A percentile compares a stretch with the other conserved stretches of the same genome.
Evolutionary conservation across 371 early-diverging fungal species (phyloP).

Genomic region (Mucor racemosus): DNA sequence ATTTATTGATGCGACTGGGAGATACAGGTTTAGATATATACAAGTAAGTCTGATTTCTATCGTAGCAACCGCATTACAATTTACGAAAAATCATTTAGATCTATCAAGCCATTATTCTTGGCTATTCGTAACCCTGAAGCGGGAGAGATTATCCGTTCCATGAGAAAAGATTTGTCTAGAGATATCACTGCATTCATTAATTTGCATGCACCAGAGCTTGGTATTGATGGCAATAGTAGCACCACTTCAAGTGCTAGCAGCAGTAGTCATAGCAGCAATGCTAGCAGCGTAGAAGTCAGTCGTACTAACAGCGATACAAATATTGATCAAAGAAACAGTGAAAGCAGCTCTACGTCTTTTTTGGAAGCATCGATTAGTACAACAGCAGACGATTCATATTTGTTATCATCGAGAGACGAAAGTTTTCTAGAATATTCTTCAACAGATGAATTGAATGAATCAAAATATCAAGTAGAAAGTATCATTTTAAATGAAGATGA

Average conservation of each 20-base stretch:
- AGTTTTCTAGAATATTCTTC: conserved; percentile 11
- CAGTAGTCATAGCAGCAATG: neutral
- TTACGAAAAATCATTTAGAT: conserved; percentile 39
- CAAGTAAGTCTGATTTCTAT: conserved; percentile 43
- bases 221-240: conserved; percentile 8
- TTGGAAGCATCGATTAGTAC: neutral
- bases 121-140: conserved; percentile 62
- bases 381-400: conserved; percentile 19
- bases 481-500: conserved; percentile 16
- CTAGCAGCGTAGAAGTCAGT: neutral
- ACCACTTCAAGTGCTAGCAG: neutral
- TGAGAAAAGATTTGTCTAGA: conserved; percentile 37
- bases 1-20: conserved; percentile 79
- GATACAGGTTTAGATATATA: conserved; percentile 89
- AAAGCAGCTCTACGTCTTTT: conserved; percentile 2
- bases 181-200: conserved; percentile 36
- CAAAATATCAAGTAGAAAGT: conserved; percentile 14
- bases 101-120: conserved; percentile 85
- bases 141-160: conserved; percentile 36
- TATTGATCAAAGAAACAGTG: neutral
- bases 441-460: conserved; percentile 7
- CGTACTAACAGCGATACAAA: neutral
- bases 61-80: neutral
- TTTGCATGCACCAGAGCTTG: conserved; percentile 26
- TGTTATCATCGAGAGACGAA: conserved; percentile 14